Evolutionary conservation across 805 yeast species (phyloP).

Genomic region (Kuraishia ogatae): DNA sequence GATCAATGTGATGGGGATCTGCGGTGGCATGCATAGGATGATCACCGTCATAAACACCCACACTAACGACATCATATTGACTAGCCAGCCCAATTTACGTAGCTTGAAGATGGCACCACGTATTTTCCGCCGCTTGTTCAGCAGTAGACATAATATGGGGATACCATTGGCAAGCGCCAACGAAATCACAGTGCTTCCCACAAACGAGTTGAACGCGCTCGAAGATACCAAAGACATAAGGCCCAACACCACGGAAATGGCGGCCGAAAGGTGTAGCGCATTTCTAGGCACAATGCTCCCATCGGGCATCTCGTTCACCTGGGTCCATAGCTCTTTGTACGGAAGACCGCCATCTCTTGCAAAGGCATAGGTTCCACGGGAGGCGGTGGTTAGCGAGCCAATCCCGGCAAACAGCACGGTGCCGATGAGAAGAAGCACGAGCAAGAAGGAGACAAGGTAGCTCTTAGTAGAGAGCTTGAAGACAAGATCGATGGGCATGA

Average conservation of each 20-base stretch:
- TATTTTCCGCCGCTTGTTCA: slow-evolving; percentile 51
- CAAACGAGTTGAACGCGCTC: slow-evolving; percentile 75
- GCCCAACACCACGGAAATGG: slow-evolving; percentile 50
- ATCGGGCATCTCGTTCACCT: slow-evolving; percentile 46
- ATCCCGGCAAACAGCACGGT: slow-evolving; percentile 70
- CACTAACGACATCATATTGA: slow-evolving; percentile 47
- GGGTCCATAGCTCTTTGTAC: slow-evolving; percentile 51
- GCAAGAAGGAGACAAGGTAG: slow-evolving; percentile 55
- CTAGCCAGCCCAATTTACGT: slow-evolving; percentile 52
- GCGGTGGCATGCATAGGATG: slow-evolving; percentile 65
- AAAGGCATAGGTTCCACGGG: slow-evolving; percentile 74
- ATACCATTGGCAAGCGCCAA: slow-evolving; percentile 70
- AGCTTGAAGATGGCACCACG: slow-evolving; percentile 64
- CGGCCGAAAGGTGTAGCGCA: slow-evolving; percentile 58
- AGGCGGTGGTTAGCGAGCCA: slow-evolving; percentile 73
- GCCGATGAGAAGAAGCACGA: slow-evolving; percentile 58
- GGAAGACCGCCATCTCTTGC: slow-evolving; percentile 83
- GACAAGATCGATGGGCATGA: slow-evolving; percentile 72
- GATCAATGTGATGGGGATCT: slow-evolving; percentile 37
- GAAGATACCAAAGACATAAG: slow-evolving; percentile 58
- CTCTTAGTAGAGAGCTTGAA: slow-evolving; percentile 67
- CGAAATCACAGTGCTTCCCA: slow-evolving; percentile 74
- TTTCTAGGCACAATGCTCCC: slow-evolving; percentile 60
- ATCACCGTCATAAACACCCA: slow-evolving; percentile 55
- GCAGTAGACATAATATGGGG: slow-evolving; percentile 56